These are phyloP conservation scores for Vigna radiata DNA, from an alignment of 306 rosid genomes.

Conservation along the genomic window DNA sequence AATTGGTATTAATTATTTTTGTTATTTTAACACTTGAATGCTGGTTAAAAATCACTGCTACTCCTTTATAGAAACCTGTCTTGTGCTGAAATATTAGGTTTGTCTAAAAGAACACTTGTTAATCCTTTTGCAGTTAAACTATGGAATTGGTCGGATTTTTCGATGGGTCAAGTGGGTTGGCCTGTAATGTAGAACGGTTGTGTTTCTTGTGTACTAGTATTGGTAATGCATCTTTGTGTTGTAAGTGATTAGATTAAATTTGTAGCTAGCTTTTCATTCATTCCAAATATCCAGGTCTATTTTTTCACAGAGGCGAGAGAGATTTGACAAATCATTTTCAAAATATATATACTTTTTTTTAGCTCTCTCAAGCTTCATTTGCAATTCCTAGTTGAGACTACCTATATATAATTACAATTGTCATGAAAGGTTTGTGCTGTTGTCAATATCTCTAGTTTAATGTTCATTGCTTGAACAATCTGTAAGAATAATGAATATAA, in stretches of 20 bases:
- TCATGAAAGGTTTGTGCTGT: background rate
- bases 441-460: background rate
- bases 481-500: background rate
- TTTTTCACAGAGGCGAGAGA: slow-evolving; percentile 43
- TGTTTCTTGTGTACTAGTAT: slow-evolving; percentile 45
- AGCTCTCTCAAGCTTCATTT: slow-evolving; percentile 28
- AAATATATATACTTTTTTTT: slow-evolving; percentile 41
- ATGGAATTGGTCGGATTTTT: slow-evolving; percentile 82
- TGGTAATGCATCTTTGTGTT: slow-evolving; percentile 54
- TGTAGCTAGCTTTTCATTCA: slow-evolving; percentile 64
- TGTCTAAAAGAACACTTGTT: too few species aligned
- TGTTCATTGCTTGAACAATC: background rate
- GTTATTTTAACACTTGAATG: slow-evolving; percentile 23
- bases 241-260: slow-evolving; percentile 59
- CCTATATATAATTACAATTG: background rate
- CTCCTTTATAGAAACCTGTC: background rate
- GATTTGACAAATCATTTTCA: slow-evolving; percentile 38
- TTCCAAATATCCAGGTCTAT: slow-evolving; percentile 49
- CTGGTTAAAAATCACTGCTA: background rate
- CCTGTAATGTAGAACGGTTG: slow-evolving; percentile 40
- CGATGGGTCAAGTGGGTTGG: slow-evolving; percentile 99
- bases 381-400: slow-evolving; percentile 11
- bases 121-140: slow-evolving; percentile 68
- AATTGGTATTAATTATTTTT: background rate
- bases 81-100: too few species aligned